Conservation (phyloP, 768 basidiomycete genomes). For the Neoboletus brunneissimus region DNA sequence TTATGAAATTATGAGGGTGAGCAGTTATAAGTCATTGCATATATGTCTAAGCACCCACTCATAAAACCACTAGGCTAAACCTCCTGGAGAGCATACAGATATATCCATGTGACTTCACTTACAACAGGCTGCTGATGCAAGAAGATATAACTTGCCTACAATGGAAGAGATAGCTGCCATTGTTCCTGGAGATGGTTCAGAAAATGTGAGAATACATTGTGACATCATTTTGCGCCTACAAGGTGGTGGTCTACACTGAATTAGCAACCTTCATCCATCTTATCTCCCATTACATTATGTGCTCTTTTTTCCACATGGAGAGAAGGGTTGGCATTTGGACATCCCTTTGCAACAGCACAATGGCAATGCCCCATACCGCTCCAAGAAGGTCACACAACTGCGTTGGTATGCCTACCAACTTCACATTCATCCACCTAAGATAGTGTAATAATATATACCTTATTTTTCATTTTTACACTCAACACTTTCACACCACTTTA, state of each 20-base stretch:
- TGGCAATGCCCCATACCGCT: neutral
- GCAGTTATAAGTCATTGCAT: too few relatives aligned
- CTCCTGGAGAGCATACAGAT: constrained; percentile 14
- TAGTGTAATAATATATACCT: too few relatives aligned
- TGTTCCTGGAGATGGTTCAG: too few relatives aligned
- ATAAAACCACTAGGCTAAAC: constrained; percentile 3
- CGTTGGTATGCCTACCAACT: constrained; percentile 35
- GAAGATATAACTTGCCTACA: constrained; percentile 46
- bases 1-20: constrained; percentile 27
- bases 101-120: constrained; percentile 8
- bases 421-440: constrained; percentile 12
- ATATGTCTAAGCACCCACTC: too few relatives aligned
- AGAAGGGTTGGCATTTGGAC: constrained; percentile 29
- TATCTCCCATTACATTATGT: constrained; percentile 44
- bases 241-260: too few relatives aligned
- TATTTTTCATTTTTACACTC: too few relatives aligned
- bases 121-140: constrained; percentile 22
- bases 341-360: constrained; percentile 11
- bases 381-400: constrained; percentile 28
- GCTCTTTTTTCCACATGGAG: too few relatives aligned
- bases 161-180: too few relatives aligned
- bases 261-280: too few relatives aligned
- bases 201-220: too few relatives aligned
- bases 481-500: too few relatives aligned
- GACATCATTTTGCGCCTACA: too few relatives aligned